Percentiles rank a stretch among this genome's conserved stretches.
phyloP scores from a whole-genome alignment of 225 moss, liverwort and hornwort genomes.

The Ulota crispa region DNA sequence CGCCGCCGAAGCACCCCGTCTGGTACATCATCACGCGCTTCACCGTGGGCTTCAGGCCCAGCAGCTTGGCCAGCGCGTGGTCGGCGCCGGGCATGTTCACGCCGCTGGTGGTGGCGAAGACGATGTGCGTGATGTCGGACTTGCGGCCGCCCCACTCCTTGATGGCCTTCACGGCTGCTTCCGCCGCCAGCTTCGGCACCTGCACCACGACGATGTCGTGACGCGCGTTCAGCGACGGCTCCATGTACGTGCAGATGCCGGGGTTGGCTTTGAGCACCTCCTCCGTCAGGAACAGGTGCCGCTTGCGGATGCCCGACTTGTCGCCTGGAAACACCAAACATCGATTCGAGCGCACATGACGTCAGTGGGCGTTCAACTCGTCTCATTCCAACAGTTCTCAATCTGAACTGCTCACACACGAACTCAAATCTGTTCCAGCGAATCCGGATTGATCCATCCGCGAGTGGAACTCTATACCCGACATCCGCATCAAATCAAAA shows the following conservation, averaged over 20 bases:
- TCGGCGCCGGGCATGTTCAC: conserved; percentile 64
- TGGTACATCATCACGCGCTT: conserved; percentile 28
- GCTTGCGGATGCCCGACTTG: not conserved
- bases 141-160: conserved; percentile 8
- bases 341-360: too few relatives aligned
- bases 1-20: conserved; percentile 16
- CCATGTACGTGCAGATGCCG: not conserved
- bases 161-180: not conserved
- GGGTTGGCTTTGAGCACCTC: not conserved
- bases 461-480: too few relatives aligned
- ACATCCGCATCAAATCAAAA: too few relatives aligned
- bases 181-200: not conserved
- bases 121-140: conserved; percentile 55
- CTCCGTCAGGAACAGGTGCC: not conserved
- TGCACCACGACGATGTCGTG: not conserved
- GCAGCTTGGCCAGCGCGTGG: conserved; percentile 47
- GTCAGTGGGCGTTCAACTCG: too few relatives aligned
- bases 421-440: too few relatives aligned
- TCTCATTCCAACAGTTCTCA: too few relatives aligned
- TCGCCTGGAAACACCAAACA: not conserved
- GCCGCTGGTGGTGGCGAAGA: conserved; percentile 60
- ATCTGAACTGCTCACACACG: too few relatives aligned
- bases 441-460: too few relatives aligned
- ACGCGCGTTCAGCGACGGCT: not conserved
- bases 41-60: conserved; percentile 54